Conservation (phyloP, 257 asterid species). For the Capsicum baccatum region DNA sequence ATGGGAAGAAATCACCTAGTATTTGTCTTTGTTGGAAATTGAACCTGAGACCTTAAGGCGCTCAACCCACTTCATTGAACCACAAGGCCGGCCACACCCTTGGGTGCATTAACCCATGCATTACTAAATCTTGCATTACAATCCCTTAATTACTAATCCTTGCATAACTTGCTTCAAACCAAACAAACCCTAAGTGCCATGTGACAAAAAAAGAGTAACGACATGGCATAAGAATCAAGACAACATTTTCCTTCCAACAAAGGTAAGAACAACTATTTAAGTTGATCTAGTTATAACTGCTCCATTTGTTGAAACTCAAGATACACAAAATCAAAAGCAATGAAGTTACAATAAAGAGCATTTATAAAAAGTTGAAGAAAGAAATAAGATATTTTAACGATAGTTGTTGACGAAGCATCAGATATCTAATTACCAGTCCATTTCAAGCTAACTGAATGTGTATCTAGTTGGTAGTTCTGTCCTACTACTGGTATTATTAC, state of each 20-base stretch:
- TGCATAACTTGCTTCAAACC: slow-evolving; percentile 21
- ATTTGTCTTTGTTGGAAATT: too few relatives aligned
- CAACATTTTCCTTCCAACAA: slow-evolving; percentile 17
- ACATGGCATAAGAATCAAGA: neutral
- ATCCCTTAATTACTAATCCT: neutral
- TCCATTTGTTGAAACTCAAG: neutral
- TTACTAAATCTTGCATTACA: neutral
- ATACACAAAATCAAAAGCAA: neutral
- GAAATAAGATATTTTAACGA: neutral
- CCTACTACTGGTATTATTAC: neutral
- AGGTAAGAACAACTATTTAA: neutral
- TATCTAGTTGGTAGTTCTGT: neutral
- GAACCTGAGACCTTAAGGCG: too few relatives aligned
- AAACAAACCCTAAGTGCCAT: neutral
- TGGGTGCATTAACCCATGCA: too few relatives aligned
- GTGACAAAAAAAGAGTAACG: neutral
- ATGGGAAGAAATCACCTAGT: too few relatives aligned
- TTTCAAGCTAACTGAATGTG: neutral
- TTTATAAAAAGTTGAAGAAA: neutral
- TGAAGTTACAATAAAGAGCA: neutral
- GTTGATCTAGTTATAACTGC: slow-evolving; percentile 10
- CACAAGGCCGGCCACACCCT: too few relatives aligned
- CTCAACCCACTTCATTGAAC: too few relatives aligned
- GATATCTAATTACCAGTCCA: neutral
- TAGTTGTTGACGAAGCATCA: neutral